A percentile compares a stretch with the other conserved stretches of the same genome.
phyloP scores from a whole-genome alignment of 2,329 filamentous ascomycete genomes.

The Cucurbitaria berberidis region DNA sequence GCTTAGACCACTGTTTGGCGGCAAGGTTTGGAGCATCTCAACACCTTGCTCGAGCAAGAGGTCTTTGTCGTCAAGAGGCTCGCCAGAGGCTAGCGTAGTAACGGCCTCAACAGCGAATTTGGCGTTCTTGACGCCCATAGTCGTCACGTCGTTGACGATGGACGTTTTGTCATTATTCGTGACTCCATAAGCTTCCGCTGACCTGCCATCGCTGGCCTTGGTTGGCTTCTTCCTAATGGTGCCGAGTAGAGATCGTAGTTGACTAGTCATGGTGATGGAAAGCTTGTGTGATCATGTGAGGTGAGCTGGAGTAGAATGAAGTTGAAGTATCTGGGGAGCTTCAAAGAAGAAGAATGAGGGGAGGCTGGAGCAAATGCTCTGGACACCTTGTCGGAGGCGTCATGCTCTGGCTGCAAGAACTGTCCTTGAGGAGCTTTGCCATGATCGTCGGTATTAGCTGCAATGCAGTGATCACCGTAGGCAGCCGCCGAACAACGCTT shows the following conservation, averaged over 20 bases:
- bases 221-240: constrained; percentile 56
- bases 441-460: constrained; percentile 20
- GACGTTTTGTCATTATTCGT: constrained; percentile 32
- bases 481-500: constrained; percentile 19
- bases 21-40: constrained; percentile 59
- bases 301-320: not conserved
- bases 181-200: constrained; percentile 35
- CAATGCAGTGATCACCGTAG: constrained; percentile 19
- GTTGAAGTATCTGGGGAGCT: constrained; percentile 3
- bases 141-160: constrained; percentile 60
- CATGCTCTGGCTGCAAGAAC: constrained; percentile 6
- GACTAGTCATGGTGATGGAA: constrained; percentile 35
- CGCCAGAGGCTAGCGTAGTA: constrained; percentile 67
- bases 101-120: constrained; percentile 62
- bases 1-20: constrained; percentile 57
- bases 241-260: constrained; percentile 53
- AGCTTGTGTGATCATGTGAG: constrained; percentile 2
- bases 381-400: too few relatives aligned
- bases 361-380: not conserved
- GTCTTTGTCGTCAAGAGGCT: constrained; percentile 67
- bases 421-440: constrained; percentile 6
- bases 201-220: constrained; percentile 56
- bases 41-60: constrained; percentile 57
- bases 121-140: constrained; percentile 57
- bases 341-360: not conserved